A percentile compares a stretch with the other conserved stretches of the same genome.
Evolutionary conservation across 768 basidiomycete genomes (phyloP).

Genomic region (Boletus huronensis): DNA sequence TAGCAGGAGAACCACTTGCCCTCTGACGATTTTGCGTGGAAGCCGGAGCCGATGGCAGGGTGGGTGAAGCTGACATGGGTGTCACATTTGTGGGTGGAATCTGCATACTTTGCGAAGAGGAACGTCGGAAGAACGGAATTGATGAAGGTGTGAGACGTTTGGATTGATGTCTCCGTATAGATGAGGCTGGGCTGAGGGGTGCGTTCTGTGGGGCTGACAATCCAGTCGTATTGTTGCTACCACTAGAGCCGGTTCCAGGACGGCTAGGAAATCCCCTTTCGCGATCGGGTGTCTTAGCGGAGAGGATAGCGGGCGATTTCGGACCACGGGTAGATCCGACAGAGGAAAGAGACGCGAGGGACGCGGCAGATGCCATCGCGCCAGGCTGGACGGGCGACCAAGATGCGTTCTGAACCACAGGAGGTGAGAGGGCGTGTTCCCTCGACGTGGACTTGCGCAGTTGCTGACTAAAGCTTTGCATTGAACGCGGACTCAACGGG

Average conservation of each 20-base stretch:
- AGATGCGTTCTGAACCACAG: constrained; percentile 40
- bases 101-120: constrained; percentile 86
- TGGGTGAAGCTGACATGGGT: constrained; percentile 46
- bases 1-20: constrained; percentile 48
- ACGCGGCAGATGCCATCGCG: constrained; percentile 76
- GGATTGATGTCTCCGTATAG: constrained; percentile 58
- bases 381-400: constrained; percentile 74
- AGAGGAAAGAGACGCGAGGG: constrained; percentile 71
- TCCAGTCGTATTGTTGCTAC: constrained; percentile 61
- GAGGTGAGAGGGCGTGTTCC: constrained; percentile 51
- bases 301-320: constrained; percentile 39
- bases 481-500: constrained; percentile 63
- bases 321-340: constrained; percentile 59
- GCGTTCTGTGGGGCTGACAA: constrained; percentile 51
- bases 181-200: constrained; percentile 71
- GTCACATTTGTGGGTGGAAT: constrained; percentile 44
- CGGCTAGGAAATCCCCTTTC: constrained; percentile 51
- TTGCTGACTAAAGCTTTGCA: constrained; percentile 59
- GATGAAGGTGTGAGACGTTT: constrained; percentile 89
- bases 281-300: constrained; percentile 64
- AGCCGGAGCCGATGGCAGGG: constrained; percentile 46
- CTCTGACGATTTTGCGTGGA: constrained; percentile 42
- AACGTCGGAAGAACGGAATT: constrained; percentile 91
- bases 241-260: constrained; percentile 73
- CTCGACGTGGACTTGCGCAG: constrained; percentile 67